phyloP scores from a whole-genome alignment of 2,329 filamentous ascomycete species.

The Sclerotinia minor region DNA sequence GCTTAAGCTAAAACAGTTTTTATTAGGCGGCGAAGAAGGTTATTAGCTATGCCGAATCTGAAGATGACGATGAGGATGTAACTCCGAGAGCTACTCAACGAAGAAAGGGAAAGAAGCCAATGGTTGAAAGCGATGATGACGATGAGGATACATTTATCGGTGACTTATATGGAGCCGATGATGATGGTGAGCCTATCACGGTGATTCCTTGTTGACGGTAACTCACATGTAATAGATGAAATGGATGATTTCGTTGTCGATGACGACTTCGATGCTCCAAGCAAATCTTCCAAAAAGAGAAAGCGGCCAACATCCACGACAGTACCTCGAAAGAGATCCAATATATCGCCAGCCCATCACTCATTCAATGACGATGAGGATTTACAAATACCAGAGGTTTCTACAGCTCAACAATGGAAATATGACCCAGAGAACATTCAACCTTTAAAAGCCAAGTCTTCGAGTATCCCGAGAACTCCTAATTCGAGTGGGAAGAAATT shows the following conservation, averaged over 20 bases:
- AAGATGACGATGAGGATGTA: conserved; percentile 76
- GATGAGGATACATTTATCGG: conserved; percentile 68
- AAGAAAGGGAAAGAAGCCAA: conserved; percentile 55
- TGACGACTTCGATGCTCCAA: conserved; percentile 75
- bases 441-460: conserved; percentile 50
- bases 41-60: conserved; percentile 83
- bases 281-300: conserved; percentile 64
- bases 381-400: conserved; percentile 58
- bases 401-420: conserved; percentile 81
- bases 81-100: conserved; percentile 43
- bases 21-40: conserved; percentile 56
- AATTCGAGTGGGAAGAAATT: conserved; percentile 41
- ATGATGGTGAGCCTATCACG: conserved; percentile 50
- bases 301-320: conserved; percentile 56
- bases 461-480: conserved; percentile 43
- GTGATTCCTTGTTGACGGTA: background rate
- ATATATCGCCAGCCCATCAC: conserved; percentile 52
- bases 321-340: conserved; percentile 62
- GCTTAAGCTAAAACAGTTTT: conserved; percentile 4
- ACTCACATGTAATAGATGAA: conserved; percentile 51
- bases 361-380: conserved; percentile 49
- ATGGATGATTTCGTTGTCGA: conserved; percentile 82
- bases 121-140: conserved; percentile 64
- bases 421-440: conserved; percentile 63
- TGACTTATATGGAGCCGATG: conserved; percentile 58